A percentile compares a stretch with the other conserved stretches of the same genome.
phyloP scores from a whole-genome alignment of 179 eudicot genomes.

The Sideroxylon spinosum region DNA sequence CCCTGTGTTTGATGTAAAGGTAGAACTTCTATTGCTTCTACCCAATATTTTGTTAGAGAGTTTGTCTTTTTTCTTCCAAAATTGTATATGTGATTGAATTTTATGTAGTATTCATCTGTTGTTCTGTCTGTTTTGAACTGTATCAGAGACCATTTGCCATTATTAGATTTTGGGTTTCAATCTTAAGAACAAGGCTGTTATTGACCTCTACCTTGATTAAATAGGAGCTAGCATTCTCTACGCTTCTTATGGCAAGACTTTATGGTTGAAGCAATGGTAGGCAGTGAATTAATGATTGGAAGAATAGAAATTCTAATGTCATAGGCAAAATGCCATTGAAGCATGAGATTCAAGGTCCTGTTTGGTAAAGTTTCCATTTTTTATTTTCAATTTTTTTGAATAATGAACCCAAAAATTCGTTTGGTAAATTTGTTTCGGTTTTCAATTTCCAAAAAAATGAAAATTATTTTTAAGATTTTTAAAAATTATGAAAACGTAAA shows the following conservation, averaged over 20 bases:
- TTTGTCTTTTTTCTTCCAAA: no score
- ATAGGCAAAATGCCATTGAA: not conserved
- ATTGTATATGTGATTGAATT: not conserved
- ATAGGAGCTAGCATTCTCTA: not conserved
- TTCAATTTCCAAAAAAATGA: no score
- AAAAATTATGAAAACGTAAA: no score
- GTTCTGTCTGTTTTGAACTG: not conserved
- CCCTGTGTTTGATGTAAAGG: not conserved
- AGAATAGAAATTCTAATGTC: not conserved
- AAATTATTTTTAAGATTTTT: no score
- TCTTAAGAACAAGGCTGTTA: not conserved
- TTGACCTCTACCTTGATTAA: not conserved
- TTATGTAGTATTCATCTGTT: not conserved
- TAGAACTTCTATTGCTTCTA: not conserved
- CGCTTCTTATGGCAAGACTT: not conserved
- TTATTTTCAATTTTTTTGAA: no score
- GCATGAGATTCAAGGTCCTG: no score
- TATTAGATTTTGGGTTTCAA: not conserved
- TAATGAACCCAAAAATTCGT: no score
- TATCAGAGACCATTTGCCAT: not conserved
- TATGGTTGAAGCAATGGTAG: not conserved
- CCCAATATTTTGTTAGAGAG: no score
- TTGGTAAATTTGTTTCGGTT: no score
- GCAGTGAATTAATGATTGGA: not conserved
- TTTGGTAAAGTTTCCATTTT: no score